Percentiles rank a stretch among this genome's conserved stretches.
These are phyloP conservation scores for Mycena metata DNA, from an alignment of 768 basidiomycete genomes.

Conservation along the genomic window DNA sequence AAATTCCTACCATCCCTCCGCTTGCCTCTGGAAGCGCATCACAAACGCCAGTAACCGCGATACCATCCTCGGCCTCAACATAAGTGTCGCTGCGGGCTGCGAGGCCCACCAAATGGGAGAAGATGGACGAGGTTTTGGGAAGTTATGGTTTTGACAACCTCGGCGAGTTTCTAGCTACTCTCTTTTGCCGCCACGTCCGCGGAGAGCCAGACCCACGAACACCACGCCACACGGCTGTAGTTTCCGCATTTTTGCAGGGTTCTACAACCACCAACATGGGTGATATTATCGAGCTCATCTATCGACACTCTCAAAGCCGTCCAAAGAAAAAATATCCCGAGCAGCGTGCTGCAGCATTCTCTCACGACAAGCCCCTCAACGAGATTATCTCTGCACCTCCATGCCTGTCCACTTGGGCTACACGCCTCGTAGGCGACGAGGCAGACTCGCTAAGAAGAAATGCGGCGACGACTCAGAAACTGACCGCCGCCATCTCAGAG, in stretches of 20 bases:
- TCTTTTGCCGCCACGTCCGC: background rate
- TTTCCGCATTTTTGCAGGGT: background rate
- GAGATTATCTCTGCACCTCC: conserved; percentile 5
- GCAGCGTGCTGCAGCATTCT: background rate
- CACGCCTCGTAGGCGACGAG: background rate
- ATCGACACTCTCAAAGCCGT: conserved; percentile 5
- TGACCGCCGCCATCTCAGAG: background rate
- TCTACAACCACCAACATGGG: background rate
- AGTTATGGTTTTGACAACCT: background rate
- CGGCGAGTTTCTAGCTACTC: background rate
- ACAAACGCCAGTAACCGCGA: background rate
- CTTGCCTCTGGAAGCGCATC: background rate
- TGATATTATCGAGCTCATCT: background rate
- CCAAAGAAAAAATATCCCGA: conserved; percentile 1
- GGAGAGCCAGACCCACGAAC: background rate
- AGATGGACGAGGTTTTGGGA: background rate
- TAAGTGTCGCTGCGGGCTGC: background rate
- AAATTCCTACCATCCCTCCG: background rate
- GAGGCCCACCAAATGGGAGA: conserved; percentile 1
- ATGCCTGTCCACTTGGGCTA: conserved; percentile 3
- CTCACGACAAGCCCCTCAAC: background rate
- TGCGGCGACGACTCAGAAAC: too few relatives aligned
- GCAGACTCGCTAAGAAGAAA: background rate
- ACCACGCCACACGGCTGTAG: background rate
- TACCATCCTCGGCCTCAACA: background rate